Evolutionary conservation across 768 basidiomycete genomes (phyloP).

Genomic region (Hericium erinaceus): DNA sequence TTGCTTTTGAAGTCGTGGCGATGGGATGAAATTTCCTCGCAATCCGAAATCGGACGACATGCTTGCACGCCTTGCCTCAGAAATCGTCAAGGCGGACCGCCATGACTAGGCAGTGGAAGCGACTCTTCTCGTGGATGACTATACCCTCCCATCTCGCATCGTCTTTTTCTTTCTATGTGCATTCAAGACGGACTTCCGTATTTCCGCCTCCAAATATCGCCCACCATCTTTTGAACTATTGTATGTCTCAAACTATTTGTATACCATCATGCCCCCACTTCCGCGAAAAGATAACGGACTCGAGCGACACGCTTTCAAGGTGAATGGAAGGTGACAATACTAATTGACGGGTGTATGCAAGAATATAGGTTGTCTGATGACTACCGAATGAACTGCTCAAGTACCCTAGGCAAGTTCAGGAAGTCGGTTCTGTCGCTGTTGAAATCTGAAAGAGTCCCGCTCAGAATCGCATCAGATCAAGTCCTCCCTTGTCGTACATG

Average conservation of each 20-base stretch:
- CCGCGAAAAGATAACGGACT: too few species aligned
- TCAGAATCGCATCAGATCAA: neutral
- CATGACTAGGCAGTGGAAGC: neutral
- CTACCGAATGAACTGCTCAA: neutral
- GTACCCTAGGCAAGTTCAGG: neutral
- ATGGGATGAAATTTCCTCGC: conserved; percentile 59
- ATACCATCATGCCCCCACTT: too few species aligned
- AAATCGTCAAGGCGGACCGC: conserved; percentile 45
- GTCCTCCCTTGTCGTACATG: neutral
- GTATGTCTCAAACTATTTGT: too few species aligned
- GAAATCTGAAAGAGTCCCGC: neutral
- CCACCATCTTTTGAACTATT: too few species aligned
- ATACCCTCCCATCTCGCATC: too few species aligned
- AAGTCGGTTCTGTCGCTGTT: neutral
- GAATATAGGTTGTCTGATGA: too few species aligned
- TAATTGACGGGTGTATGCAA: too few species aligned
- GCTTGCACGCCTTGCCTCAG: conserved; percentile 54
- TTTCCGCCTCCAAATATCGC: too few species aligned
- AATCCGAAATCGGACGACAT: conserved; percentile 61
- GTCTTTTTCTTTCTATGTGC: too few species aligned
- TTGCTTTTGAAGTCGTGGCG: conserved; percentile 33
- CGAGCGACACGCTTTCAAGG: too few species aligned
- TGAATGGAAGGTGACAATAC: too few species aligned
- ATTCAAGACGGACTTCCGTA: too few species aligned
- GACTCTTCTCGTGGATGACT: neutral